phyloP scores from a whole-genome alignment of 2,329 filamentous ascomycete species.

The Cercospora zeae-maydis region DNA sequence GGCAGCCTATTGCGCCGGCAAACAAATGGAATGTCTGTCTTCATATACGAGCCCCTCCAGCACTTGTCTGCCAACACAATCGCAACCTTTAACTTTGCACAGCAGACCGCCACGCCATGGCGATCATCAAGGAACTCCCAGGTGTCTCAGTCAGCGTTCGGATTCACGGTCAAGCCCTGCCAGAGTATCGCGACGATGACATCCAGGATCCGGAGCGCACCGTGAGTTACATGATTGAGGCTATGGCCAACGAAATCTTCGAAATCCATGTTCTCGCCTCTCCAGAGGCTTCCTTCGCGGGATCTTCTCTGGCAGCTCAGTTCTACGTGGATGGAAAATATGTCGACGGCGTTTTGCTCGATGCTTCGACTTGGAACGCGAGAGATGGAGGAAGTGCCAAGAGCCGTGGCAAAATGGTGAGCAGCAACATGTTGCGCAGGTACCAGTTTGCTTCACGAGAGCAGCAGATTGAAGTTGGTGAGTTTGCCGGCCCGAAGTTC shows the following conservation, averaged over 20 bases:
- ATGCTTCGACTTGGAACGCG: background rate
- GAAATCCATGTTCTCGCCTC: conserved; percentile 7
- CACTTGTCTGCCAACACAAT: background rate
- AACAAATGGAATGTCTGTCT: background rate
- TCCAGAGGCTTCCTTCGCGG: background rate
- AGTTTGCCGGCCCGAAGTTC: background rate
- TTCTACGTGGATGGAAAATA: conserved; percentile 16
- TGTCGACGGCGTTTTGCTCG: conserved; percentile 12
- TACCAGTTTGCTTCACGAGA: conserved; percentile 13
- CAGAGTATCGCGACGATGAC: conserved; percentile 14
- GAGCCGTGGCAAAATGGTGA: conserved; percentile 11
- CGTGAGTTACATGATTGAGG: conserved; percentile 13
- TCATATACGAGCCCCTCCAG: background rate
- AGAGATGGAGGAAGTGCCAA: conserved; percentile 5
- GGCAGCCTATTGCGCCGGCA: background rate
- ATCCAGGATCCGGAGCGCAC: conserved; percentile 9
- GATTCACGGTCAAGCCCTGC: conserved; percentile 8
- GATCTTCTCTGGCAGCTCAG: conserved; percentile 10
- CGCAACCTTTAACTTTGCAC: background rate
- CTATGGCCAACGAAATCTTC: conserved; percentile 14
- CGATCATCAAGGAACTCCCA: conserved; percentile 8
- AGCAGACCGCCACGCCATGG: background rate
- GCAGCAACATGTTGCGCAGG: conserved; percentile 4
- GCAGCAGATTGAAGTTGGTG: conserved; percentile 9
- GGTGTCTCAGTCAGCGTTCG: conserved; percentile 6